A percentile compares a stretch with the other conserved stretches of the same genome.
phyloP scores from a whole-genome alignment of 768 basidiomycete genomes.

The Chlorophyllum brunneum region DNA sequence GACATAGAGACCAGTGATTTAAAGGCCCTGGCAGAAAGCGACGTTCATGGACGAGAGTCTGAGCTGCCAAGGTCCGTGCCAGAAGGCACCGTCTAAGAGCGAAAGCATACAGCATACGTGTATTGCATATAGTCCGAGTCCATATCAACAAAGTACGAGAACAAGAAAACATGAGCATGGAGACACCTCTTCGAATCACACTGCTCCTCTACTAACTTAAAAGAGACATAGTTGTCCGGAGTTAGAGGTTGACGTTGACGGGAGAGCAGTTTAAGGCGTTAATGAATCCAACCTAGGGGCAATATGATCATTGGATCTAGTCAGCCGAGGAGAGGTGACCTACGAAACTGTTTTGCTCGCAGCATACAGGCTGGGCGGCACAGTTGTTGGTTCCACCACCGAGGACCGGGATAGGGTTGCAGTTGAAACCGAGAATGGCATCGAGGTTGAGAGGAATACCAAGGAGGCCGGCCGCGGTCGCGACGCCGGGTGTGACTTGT shows the following conservation, averaged over 20 bases:
- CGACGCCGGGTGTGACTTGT: neutral
- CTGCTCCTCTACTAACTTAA: too few relatives aligned
- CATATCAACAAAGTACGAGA: neutral
- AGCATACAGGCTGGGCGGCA: constrained; percentile 11
- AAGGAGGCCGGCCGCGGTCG: neutral
- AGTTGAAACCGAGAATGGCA: neutral
- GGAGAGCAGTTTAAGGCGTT: constrained; percentile 9
- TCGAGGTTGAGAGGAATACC: neutral
- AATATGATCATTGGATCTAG: neutral
- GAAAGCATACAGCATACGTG: constrained; percentile 15
- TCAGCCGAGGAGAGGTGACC: neutral
- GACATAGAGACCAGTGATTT: too few relatives aligned
- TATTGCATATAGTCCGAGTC: constrained; percentile 13
- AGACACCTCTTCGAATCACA: neutral
- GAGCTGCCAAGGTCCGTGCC: too few relatives aligned
- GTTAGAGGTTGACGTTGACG: constrained; percentile 1
- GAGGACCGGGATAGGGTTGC: constrained; percentile 8
- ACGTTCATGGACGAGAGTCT: too few relatives aligned
- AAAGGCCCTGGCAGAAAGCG: too few relatives aligned
- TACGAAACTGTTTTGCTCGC: constrained; percentile 5
- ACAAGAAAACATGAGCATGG: neutral
- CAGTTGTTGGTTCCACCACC: constrained; percentile 5
- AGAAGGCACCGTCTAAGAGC: constrained; percentile 7
- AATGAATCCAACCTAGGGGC: neutral
- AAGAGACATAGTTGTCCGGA: too few relatives aligned